Evolutionary conservation across 306 rosid genomes (phyloP).

Genomic region (Citrullus mucosospermus): DNA sequence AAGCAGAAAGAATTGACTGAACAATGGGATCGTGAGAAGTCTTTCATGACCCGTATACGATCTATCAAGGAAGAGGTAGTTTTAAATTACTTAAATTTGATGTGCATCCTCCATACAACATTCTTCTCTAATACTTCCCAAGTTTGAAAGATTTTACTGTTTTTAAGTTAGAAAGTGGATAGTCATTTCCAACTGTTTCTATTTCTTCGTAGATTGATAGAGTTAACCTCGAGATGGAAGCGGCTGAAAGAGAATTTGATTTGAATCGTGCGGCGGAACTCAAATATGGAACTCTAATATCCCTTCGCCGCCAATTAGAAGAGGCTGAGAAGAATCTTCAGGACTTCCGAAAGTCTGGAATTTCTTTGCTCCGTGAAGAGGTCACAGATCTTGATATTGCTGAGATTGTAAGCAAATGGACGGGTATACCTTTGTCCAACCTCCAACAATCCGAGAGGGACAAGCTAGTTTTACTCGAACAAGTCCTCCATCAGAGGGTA

Average conservation of each 20-base stretch:
- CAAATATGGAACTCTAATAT: slow-evolving; percentile 70
- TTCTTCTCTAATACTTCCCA: background rate
- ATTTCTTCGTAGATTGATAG: slow-evolving; percentile 58
- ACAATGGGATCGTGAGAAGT: slow-evolving; percentile 85
- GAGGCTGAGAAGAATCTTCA: slow-evolving; percentile 73
- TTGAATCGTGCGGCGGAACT: slow-evolving; percentile 95
- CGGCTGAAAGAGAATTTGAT: slow-evolving; percentile 90
- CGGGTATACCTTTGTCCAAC: slow-evolving; percentile 77
- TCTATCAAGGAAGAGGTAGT: slow-evolving; percentile 89
- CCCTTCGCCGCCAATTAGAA: slow-evolving; percentile 67
- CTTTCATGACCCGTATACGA: slow-evolving; percentile 63
- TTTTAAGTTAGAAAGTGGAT: background rate
- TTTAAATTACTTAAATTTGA: background rate
- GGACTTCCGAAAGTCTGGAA: slow-evolving; percentile 53
- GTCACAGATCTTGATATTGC: slow-evolving; percentile 86
- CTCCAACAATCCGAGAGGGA: slow-evolving; percentile 89
- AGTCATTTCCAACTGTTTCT: background rate
- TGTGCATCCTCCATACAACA: background rate
- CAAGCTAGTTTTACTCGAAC: slow-evolving; percentile 59
- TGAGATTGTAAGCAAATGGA: slow-evolving; percentile 91
- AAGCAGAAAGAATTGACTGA: slow-evolving; percentile 66
- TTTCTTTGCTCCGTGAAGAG: slow-evolving; percentile 73
- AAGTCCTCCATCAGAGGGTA: slow-evolving; percentile 68
- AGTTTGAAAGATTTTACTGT: background rate
- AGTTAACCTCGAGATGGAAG: slow-evolving; percentile 94